Base-by-base conservation (phyloP, 1,284 basidiomycete genomes). In the Phellopilus nigrolimitatus region DNA sequence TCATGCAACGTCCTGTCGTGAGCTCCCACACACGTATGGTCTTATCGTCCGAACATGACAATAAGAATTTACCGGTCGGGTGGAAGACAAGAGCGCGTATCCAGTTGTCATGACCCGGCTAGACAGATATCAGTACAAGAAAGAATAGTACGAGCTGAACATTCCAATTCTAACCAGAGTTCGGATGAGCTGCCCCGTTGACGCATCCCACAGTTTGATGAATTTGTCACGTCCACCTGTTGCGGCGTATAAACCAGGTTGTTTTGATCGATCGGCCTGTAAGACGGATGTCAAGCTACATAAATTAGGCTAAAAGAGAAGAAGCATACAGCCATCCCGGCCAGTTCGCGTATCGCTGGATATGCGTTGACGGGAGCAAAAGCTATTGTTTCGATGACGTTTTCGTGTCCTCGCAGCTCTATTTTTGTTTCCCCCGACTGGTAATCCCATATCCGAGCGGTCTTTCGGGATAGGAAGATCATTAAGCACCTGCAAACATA, bases 21-120 rank as follows among this genome's bases (percentile, higher is more conserved):
- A 91, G 70, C 57, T 90, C 88, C 88, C 87, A 90, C 0, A 88
- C 72, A 38, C 84, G 79, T 57, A 89, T 76, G 4, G 84, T 83
- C 66, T 85, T 81, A 70, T 91, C 88, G 66, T 91, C 87, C 1
- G 82, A 80, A 0, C 81, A 84, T 1, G 84, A 85, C 2, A 90
- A 70, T 9, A 91, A 73, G 63, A 76, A 79, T 62, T 84, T 84
- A 36, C 87, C 87, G n/a, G 71, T 71, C 0, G 84, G 84, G 60
- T 86, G 84, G 68, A 88, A 87, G 24, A 81, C 75, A 33, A 88
- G 69, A 4, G 75, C 76, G 45, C 80, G 74, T 13, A 88, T 73
- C 84, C 84, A 88, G 59, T 84, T 82, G 65, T 85, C 82, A 62
- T 87, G 82, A 2, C 79, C 80, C 38, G 69, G 64, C 78, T 80